phyloP scores from a whole-genome alignment of 768 basidiomycete species.

The Lactarius indigo region DNA sequence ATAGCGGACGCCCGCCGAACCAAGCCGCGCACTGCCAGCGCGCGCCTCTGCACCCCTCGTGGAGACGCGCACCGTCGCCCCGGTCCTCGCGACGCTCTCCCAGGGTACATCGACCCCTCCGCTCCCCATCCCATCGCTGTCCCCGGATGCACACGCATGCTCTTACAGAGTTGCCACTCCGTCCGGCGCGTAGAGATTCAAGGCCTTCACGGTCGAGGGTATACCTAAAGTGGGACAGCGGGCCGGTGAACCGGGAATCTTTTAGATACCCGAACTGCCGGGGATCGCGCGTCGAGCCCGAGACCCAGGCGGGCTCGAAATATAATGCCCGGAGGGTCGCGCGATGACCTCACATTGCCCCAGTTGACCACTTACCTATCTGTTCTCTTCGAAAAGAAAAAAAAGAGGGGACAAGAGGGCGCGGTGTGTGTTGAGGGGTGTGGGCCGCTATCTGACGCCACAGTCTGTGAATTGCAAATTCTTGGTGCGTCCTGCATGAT shows the following conservation, averaged over 20 bases:
- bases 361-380: neutral
- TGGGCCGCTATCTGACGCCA: neutral
- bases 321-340: neutral
- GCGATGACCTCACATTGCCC: neutral
- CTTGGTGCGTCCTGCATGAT: neutral
- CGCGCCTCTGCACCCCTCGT: neutral
- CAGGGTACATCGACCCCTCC: neutral
- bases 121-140: neutral
- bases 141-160: neutral
- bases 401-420: neutral
- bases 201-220: neutral
- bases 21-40: neutral
- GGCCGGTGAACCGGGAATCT: neutral
- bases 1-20: neutral
- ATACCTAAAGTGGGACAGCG: neutral
- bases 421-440: neutral
- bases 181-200: neutral
- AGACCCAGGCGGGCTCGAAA: neutral
- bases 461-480: neutral
- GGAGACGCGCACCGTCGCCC: neutral
- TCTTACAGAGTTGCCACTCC: no score
- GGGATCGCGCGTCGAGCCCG: no score
- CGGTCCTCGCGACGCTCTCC: neutral
- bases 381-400: neutral
- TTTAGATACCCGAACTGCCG: neutral